Evolutionary conservation across 208 protist species (phyloP), one percentile per base, ranked within the genome.

Genomic region (Acanthamoeba lenticulata): DNA sequence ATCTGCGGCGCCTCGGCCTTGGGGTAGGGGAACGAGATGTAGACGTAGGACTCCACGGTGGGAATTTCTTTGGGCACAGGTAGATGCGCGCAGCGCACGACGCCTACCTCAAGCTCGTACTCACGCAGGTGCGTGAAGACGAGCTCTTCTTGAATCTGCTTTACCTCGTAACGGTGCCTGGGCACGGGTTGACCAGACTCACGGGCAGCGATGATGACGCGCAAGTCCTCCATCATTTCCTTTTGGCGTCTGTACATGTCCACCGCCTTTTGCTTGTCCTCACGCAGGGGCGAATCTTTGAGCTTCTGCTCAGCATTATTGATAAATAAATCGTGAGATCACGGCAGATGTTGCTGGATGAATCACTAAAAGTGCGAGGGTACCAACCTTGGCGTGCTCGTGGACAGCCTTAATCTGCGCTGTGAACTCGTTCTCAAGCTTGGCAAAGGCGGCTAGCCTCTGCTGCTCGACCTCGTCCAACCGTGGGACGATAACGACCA

Each of bases 191-290:
- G 52, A 3, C 85, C 85, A 1, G 85, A 27, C n/a, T 69, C 38
- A 19, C 57, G 27, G 9, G 85, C 85, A 44, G 45, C 55, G 13
- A 72, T 40, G 15, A 91, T 32, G 49, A 44, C 24, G 24, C 69
- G 34, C 24, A 69, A 40, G 34, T 62, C 85, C 38, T 91, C 52
- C 85, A 91, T 62, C 52, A 91, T 38, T n/a, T 72, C 85, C 57
- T 91, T 91, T 2, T 72, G 47, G 5, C 57, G 52, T 47, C n/a
- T 69, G 85, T 69, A 34, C 85, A 91, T 45, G 19, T 91, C 52
- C 29, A 91, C 42, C 13, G 85, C 85, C n/a, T 91, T 62, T 47
- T 52, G 52, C 36, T 91, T 91, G 24, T 72, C 52, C 42, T 91
- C 55, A 44, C 52, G 27, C 32, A 72, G 36, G 11, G 29, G 52